Evolutionary conservation across 768 basidiomycete genomes (phyloP).

Genomic region (Tubosaeta sp.): DNA sequence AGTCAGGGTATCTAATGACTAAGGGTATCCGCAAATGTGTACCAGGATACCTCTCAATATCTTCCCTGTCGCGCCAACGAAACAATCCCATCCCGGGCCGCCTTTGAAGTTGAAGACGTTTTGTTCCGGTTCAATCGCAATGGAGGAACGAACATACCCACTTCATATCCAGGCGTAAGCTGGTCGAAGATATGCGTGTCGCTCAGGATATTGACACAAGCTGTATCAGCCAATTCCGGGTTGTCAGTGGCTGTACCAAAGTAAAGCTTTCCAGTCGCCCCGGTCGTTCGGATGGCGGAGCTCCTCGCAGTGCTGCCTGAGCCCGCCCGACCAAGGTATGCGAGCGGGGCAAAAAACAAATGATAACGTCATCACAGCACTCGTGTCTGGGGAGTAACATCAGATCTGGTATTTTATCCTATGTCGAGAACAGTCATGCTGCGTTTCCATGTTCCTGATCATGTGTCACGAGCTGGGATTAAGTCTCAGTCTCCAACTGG

Average conservation of each 20-base stretch:
- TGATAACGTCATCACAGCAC: not conserved
- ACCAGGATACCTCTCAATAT: conserved; percentile 13
- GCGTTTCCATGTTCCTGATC: not conserved
- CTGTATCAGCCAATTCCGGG: conserved; percentile 37
- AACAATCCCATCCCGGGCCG: conserved; percentile 19
- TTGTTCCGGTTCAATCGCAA: conserved; percentile 20
- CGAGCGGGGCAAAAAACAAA: not conserved
- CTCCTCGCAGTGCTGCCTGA: not conserved
- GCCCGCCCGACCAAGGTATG: not conserved
- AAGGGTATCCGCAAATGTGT: not conserved
- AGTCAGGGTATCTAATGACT: conserved; percentile 12
- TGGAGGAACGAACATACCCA: conserved; percentile 15
- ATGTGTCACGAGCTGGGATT: not conserved
- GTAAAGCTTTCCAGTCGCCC: conserved; percentile 40
- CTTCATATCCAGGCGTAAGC: conserved; percentile 20
- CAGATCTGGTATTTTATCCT: not conserved
- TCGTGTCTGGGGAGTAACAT: not conserved
- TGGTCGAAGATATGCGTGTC: conserved; percentile 14
- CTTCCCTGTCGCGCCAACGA: conserved; percentile 19
- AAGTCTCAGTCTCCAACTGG: not conserved
- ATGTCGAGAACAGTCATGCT: not conserved
- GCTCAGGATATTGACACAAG: conserved; percentile 10
- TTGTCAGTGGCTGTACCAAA: conserved; percentile 49
- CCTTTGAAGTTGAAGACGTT: conserved; percentile 22
- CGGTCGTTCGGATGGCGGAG: conserved; percentile 28